Conservation (phyloP, 108 stramenopile genomes). For the Mayamaea pseudoterrestris region DNA sequence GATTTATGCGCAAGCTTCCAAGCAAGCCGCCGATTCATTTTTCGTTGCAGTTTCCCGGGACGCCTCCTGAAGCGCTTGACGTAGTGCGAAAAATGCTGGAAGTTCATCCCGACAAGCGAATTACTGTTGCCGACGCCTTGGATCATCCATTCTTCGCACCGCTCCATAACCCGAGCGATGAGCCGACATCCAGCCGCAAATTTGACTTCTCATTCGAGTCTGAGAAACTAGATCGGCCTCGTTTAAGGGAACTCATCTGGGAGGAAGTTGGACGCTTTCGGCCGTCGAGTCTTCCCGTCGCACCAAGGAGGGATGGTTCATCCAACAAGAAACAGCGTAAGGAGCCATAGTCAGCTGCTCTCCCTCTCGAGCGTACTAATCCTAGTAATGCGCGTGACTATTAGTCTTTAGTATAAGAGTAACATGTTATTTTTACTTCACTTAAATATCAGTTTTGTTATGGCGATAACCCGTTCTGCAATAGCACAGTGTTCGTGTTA, state of each 20-base stretch:
- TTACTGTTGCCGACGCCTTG: conserved; percentile 85
- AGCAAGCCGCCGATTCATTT: conserved; percentile 48
- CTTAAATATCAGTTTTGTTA: no score
- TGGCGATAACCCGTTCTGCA: no score
- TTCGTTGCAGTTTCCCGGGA: conserved; percentile 55
- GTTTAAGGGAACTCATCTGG: conserved; percentile 84
- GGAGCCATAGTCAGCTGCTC: no score
- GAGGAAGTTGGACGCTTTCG: conserved; percentile 81
- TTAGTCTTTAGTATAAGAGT: no score
- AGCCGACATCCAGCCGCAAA: conserved; percentile 43
- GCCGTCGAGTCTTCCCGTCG: conserved; percentile 62
- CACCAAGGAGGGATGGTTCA: conserved; percentile 18
- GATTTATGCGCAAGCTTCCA: conserved; percentile 82
- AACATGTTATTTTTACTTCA: no score
- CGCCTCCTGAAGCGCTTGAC: conserved; percentile 80
- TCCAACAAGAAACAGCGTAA: no score
- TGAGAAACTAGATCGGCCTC: conserved; percentile 60
- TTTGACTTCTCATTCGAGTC: conserved; percentile 85
- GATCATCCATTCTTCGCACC: conserved; percentile 86
- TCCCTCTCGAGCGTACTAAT: no score
- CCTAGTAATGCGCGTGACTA: no score
- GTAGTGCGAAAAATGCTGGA: conserved; percentile 83
- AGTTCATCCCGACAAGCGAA: conserved; percentile 82
- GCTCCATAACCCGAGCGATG: conserved; percentile 77
- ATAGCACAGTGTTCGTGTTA: no score